Evolutionary conservation across 148 eudicot genomes (phyloP).

Genomic region (Oxyria digyna): DNA sequence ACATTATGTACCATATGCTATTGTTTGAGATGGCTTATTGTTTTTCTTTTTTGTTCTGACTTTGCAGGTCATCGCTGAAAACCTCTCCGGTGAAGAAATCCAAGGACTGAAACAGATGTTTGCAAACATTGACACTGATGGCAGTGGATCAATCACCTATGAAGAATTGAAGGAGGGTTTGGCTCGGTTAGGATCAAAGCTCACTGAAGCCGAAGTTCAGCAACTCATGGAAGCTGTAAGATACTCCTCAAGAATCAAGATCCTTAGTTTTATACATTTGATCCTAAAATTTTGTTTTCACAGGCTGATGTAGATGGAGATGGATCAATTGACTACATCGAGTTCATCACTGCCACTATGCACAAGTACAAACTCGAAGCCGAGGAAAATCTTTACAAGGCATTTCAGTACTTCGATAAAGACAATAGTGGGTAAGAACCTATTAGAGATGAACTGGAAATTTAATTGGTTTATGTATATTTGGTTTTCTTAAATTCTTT

Average conservation of each 20-base stretch:
- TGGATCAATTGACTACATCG: constrained; percentile 86
- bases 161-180: constrained; percentile 68
- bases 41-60: background rate
- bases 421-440: constrained; percentile 64
- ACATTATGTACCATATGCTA: background rate
- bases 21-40: background rate
- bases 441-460: no score
- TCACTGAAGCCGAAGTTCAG: constrained; percentile 73
- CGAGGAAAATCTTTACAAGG: constrained; percentile 70
- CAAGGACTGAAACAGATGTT: constrained; percentile 87
- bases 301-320: constrained; percentile 93
- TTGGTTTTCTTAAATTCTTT: background rate
- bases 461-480: background rate
- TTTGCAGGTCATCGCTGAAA: constrained; percentile 68
- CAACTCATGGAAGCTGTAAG: constrained; percentile 94
- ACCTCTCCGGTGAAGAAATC: constrained; percentile 66
- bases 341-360: constrained; percentile 87
- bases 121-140: constrained; percentile 72
- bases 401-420: constrained; percentile 68
- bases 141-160: constrained; percentile 80
- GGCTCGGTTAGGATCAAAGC: constrained; percentile 78
- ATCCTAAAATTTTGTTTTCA: background rate
- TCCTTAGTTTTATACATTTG: background rate
- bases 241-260: background rate
- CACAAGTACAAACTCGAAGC: constrained; percentile 74